Evolutionary conservation across 163 green algal genomes (phyloP).

Genomic region (Scenedesmus sp.): DNA sequence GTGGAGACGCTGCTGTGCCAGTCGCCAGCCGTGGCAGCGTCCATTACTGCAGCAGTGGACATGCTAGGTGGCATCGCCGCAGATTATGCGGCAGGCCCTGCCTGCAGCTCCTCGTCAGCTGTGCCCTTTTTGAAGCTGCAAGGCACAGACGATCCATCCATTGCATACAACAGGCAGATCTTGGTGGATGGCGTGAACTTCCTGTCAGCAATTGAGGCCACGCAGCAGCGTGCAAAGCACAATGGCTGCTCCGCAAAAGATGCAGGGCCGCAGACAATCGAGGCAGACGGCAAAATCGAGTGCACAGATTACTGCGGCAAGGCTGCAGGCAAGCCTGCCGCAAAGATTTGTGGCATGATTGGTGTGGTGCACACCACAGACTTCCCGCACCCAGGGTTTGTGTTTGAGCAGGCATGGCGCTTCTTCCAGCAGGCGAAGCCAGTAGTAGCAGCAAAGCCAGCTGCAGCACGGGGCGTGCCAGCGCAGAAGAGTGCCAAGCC

Average conservation of each 20-base stretch:
- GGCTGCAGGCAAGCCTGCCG: not conserved
- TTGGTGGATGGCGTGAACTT: constrained; percentile 45
- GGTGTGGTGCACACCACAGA: constrained; percentile 6
- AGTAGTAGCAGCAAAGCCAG: not conserved
- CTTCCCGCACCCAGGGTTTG: constrained; percentile 27
- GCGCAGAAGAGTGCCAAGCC: not conserved
- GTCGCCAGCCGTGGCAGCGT: not conserved
- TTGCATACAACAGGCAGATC: constrained; percentile 34
- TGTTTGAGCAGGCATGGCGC: constrained; percentile 23
- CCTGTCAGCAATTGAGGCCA: constrained; percentile 14
- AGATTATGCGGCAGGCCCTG: not conserved
- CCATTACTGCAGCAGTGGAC: constrained; percentile 13
- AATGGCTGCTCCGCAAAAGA: not conserved
- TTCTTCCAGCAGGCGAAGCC: constrained; percentile 14
- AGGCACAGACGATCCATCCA: constrained; percentile 24
- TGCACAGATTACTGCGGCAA: constrained; percentile 42
- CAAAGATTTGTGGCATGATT: constrained; percentile 1
- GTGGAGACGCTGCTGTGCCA: constrained; percentile 32
- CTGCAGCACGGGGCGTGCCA: not conserved
- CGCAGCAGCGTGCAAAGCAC: not conserved
- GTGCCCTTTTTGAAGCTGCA: constrained; percentile 36
- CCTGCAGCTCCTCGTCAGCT: not conserved
- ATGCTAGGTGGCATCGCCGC: constrained; percentile 11
- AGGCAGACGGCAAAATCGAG: constrained; percentile 14
- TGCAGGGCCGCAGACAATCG: not conserved